Conservation (phyloP, 2,329 filamentous ascomycete genomes). For the Thermothelomyces thermophilus region DNA sequence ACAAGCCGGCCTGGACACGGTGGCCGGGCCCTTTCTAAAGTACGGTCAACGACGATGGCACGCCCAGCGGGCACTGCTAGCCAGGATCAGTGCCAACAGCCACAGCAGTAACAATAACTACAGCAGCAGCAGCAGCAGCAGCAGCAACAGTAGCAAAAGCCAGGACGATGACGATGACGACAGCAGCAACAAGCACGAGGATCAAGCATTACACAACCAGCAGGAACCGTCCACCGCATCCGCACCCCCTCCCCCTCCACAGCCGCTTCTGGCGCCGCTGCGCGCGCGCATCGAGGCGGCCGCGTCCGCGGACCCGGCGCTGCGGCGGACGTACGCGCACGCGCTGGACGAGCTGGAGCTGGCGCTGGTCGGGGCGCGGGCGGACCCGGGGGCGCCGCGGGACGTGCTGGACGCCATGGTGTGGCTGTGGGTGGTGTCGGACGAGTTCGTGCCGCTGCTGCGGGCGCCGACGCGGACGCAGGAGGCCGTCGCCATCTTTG, state of each 20-base stretch:
- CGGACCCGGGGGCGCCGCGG: slow-evolving; percentile 17
- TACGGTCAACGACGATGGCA: slow-evolving; percentile 25
- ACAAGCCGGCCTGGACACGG: slow-evolving; percentile 13
- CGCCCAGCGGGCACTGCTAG: slow-evolving; percentile 9
- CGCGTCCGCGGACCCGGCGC: slow-evolving; percentile 7
- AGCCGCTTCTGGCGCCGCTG: slow-evolving; percentile 21
- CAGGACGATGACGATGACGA: neutral
- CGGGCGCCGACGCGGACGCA: slow-evolving; percentile 20
- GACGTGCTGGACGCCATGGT: slow-evolving; percentile 36
- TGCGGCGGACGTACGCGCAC: slow-evolving; percentile 26
- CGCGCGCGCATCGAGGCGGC: slow-evolving; percentile 19
- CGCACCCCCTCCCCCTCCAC: neutral
- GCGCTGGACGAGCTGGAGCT: slow-evolving; percentile 32
- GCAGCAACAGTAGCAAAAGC: neutral
- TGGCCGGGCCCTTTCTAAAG: slow-evolving; percentile 19
- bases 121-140: neutral
- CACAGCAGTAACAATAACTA: neutral
- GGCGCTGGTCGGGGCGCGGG: slow-evolving; percentile 23
- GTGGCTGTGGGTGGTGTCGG: slow-evolving; percentile 34
- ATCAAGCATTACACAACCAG: neutral
- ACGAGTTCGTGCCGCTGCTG: slow-evolving; percentile 34
- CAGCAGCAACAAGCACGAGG: neutral
- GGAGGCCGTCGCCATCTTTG: slow-evolving; percentile 30
- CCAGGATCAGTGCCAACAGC: neutral
- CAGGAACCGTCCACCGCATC: neutral